A percentile compares a stretch with the other conserved stretches of the same genome.
Evolutionary conservation across 1,284 basidiomycete species (phyloP).

Genomic region (Gomphus bonarii): DNA sequence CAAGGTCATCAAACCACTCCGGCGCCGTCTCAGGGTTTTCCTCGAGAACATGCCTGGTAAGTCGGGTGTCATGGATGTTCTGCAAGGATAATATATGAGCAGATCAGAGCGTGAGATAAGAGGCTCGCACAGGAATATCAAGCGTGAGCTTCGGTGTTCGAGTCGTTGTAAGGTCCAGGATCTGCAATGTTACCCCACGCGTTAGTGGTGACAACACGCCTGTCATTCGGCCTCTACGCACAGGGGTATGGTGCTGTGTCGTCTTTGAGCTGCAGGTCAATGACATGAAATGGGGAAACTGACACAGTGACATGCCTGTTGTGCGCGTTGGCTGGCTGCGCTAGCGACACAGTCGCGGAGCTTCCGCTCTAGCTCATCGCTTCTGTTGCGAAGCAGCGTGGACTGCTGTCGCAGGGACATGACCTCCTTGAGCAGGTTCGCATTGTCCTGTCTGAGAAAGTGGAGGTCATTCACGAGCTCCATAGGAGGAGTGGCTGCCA

Average conservation of each 20-base stretch:
- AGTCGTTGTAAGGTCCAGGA: not conserved
- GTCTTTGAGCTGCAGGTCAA: not conserved
- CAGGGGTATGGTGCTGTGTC: not conserved
- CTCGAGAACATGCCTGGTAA: not conserved
- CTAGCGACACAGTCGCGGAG: not conserved
- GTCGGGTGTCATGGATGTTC: not conserved
- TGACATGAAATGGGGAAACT: not conserved
- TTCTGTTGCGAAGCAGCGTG: not conserved
- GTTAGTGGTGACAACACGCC: not conserved
- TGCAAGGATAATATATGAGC: not conserved
- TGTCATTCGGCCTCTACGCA: not conserved
- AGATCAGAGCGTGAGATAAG: not conserved
- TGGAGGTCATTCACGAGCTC: constrained; percentile 1
- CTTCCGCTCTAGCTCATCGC: constrained; percentile 3
- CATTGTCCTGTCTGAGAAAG: constrained; percentile 4
- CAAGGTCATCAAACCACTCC: constrained; percentile 3
- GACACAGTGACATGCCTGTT: not conserved
- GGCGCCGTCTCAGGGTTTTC: not conserved
- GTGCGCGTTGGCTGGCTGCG: not conserved
- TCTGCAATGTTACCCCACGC: not conserved
- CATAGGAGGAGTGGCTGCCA: not conserved
- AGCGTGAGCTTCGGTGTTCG: not conserved
- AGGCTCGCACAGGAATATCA: not conserved
- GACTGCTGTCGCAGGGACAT: constrained; percentile 2
- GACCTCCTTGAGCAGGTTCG: constrained; percentile 5